Evolutionary conservation across 495 filamentous ascomycete species (phyloP).

Genomic region (Penicillium argentinense): DNA sequence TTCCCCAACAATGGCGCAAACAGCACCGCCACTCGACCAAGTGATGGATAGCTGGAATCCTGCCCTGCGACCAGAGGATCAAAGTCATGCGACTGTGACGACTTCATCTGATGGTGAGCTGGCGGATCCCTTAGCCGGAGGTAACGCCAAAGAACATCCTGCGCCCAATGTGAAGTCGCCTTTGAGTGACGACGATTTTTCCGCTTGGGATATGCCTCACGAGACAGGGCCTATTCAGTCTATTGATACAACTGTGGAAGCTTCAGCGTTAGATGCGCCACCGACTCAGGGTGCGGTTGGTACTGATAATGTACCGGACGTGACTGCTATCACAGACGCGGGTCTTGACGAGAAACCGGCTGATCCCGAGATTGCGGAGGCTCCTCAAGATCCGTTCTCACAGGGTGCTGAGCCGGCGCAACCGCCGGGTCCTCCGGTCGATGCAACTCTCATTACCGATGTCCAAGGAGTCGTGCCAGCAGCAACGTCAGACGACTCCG

Average conservation of each 20-base stretch:
- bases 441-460: neutral
- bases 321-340: neutral
- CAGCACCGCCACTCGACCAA: conserved; percentile 19
- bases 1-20: conserved; percentile 19
- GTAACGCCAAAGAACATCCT: conserved; percentile 10
- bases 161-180: conserved; percentile 15
- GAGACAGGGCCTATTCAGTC: conserved; percentile 5
- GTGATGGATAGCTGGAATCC: conserved; percentile 42
- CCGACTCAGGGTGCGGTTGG: neutral
- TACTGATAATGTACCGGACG: neutral
- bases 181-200: conserved; percentile 18
- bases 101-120: conserved; percentile 4
- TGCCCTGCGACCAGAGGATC: conserved; percentile 34
- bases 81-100: conserved; percentile 8
- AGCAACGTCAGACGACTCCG: neutral
- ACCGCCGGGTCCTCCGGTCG: neutral
- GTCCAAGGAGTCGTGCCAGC: neutral
- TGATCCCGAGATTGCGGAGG: no score
- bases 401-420: neutral
- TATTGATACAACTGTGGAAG: conserved; percentile 6
- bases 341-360: neutral
- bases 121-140: conserved; percentile 11
- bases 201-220: conserved; percentile 20
- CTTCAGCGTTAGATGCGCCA: conserved; percentile 3
- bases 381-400: neutral